Conservation (phyloP, 768 basidiomycete species). For the Pisolithus marmoratus region DNA sequence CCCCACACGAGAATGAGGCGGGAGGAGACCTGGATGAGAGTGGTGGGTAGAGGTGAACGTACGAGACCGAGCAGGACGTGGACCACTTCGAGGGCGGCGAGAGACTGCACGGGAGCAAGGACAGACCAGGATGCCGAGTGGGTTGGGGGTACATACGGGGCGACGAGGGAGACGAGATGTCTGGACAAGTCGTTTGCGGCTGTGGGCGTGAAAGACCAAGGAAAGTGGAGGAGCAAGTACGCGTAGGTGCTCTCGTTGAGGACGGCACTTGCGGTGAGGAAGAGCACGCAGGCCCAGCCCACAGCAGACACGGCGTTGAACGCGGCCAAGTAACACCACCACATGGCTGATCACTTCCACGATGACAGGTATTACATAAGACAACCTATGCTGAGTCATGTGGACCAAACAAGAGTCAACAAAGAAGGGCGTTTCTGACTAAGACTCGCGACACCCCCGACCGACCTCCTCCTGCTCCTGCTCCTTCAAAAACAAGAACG, state of each 20-base stretch:
- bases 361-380: slow-evolving; percentile 1
- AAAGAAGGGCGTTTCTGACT: slow-evolving; percentile 28
- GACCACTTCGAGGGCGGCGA: slow-evolving; percentile 76
- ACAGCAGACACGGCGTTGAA: slow-evolving; percentile 76
- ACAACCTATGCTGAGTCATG: background rate
- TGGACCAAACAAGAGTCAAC: slow-evolving; percentile 20
- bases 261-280: slow-evolving; percentile 46
- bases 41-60: slow-evolving; percentile 67
- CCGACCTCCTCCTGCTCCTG: slow-evolving; percentile 7
- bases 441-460: slow-evolving; percentile 32
- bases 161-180: slow-evolving; percentile 27
- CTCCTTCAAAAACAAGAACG: no score
- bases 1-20: slow-evolving; percentile 85
- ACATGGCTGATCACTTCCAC: no score
- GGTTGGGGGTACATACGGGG: slow-evolving; percentile 38
- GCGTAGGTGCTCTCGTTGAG: slow-evolving; percentile 15
- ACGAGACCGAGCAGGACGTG: slow-evolving; percentile 81
- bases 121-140: slow-evolving; percentile 52
- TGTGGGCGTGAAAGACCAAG: slow-evolving; percentile 9
- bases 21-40: slow-evolving; percentile 73
- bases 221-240: slow-evolving; percentile 7
- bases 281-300: slow-evolving; percentile 73
- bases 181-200: slow-evolving; percentile 33
- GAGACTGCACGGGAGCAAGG: slow-evolving; percentile 72
- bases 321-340: slow-evolving; percentile 58